phyloP scores from a whole-genome alignment of 768 basidiomycete species.

The Ephemerocybe angulata region DNA sequence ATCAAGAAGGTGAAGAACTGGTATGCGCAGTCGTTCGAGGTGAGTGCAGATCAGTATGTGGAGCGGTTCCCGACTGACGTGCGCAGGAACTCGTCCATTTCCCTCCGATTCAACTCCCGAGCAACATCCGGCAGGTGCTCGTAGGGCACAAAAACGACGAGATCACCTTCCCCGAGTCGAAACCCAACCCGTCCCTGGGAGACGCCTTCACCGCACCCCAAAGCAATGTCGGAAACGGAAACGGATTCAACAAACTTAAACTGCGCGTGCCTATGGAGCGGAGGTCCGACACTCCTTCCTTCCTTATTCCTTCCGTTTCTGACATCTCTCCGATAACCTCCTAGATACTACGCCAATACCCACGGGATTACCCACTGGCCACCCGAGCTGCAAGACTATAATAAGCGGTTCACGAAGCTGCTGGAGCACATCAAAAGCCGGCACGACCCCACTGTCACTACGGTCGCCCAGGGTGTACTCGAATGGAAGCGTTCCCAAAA shows the following conservation, averaged over 20 bases:
- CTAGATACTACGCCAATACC: slow-evolving; percentile 88
- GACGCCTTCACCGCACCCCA: slow-evolving; percentile 20
- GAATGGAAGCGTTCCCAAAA: slow-evolving; percentile 88
- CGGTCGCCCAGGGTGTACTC: slow-evolving; percentile 88
- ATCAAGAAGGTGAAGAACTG: slow-evolving; percentile 96
- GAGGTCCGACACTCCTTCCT: no score
- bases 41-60: slow-evolving; percentile 29
- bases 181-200: slow-evolving; percentile 71
- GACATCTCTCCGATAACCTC: no score
- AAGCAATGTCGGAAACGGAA: slow-evolving; percentile 35
- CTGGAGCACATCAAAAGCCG: slow-evolving; percentile 88
- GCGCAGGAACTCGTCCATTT: slow-evolving; percentile 85
- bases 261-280: slow-evolving; percentile 82
- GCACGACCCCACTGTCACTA: slow-evolving; percentile 97
- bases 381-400: slow-evolving; percentile 91
- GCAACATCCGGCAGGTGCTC: slow-evolving; percentile 64
- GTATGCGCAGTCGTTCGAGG: slow-evolving; percentile 99
- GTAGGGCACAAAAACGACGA: slow-evolving; percentile 46
- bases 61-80: slow-evolving; percentile 9
- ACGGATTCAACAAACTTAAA: slow-evolving; percentile 54
- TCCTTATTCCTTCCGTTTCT: no score
- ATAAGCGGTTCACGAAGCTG: slow-evolving; percentile 81
- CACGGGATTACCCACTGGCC: slow-evolving; percentile 66
- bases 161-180: slow-evolving; percentile 61
- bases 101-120: slow-evolving; percentile 68